These are phyloP conservation scores for Didymella glomerata DNA, from an alignment of 2,329 filamentous ascomycete species.

Conservation along the genomic window DNA sequence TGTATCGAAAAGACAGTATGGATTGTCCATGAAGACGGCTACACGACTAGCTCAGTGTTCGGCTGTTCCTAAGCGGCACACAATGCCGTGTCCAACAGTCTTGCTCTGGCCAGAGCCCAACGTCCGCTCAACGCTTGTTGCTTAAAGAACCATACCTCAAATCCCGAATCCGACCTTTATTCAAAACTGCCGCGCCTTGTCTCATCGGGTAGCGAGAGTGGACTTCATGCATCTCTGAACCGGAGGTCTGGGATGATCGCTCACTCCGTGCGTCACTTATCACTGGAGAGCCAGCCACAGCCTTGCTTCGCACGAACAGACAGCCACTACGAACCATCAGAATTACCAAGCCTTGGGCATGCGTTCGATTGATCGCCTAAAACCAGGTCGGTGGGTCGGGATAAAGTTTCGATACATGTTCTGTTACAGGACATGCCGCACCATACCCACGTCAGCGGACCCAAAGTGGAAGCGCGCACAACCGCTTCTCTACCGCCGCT, in stretches of 20 bases:
- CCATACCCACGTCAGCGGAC: conserved; percentile 11
- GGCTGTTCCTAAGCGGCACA: neutral
- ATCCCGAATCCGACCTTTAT: conserved; percentile 7
- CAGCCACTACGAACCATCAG: conserved; percentile 4
- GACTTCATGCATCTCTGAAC: conserved; percentile 8
- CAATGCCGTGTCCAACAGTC: neutral
- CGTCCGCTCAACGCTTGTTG: neutral
- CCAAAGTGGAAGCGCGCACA: conserved; percentile 2
- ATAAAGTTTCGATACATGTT: conserved; percentile 19
- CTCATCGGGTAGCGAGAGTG: neutral
- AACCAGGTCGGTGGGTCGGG: conserved; percentile 16
- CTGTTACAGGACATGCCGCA: conserved; percentile 20
- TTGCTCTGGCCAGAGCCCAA: neutral
- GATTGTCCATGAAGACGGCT: neutral
- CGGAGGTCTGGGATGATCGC: conserved; percentile 17
- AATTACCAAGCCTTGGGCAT: conserved; percentile 14
- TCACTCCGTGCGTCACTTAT: conserved; percentile 5
- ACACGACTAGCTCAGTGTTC: neutral
- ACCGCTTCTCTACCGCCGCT: conserved; percentile 3
- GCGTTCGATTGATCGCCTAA: conserved; percentile 5
- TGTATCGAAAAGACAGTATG: neutral
- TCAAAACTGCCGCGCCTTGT: conserved; percentile 10
- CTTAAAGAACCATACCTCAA: neutral
- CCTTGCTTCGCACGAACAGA: conserved; percentile 5
- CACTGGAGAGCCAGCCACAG: conserved; percentile 6